Percentiles rank a stretch among this genome's conserved stretches.
Conservation (phyloP, 1,284 basidiomycete genomes). For the Heliocybe sulcata region DNA sequence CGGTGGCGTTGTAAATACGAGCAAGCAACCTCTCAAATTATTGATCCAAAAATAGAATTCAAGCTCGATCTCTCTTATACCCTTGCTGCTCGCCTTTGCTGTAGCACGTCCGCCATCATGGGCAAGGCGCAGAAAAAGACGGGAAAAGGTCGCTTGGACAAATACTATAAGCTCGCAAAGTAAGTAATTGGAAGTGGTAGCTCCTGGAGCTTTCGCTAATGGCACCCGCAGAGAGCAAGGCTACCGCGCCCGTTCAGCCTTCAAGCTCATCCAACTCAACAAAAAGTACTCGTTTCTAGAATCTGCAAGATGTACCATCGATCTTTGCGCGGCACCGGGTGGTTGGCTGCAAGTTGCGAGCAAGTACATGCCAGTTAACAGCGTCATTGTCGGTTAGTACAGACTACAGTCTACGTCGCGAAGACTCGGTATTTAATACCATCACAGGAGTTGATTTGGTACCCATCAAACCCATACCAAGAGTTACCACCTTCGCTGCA, state of each 20-base stretch:
- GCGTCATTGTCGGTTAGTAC: constrained; percentile 83
- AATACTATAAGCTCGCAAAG: constrained; percentile 94
- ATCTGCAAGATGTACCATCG: constrained; percentile 89
- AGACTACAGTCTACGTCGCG: constrained; percentile 3
- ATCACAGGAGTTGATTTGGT: constrained; percentile 85
- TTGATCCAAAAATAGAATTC: not conserved
- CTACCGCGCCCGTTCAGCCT: constrained; percentile 98
- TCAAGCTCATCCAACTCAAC: constrained; percentile 99
- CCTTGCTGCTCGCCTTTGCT: not conserved
- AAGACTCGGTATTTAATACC: constrained; percentile 7
- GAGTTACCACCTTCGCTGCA: constrained; percentile 87
- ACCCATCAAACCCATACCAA: constrained; percentile 93
- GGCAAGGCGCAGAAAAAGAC: constrained; percentile 82
- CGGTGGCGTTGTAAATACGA: not conserved
- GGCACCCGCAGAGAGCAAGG: constrained; percentile 80
- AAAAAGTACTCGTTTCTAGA: constrained; percentile 96
- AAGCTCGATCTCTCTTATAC: too few relatives aligned
- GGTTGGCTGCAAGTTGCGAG: constrained; percentile 99
- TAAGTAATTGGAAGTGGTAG: constrained; percentile 26
- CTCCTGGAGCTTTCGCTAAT: constrained; percentile 4
- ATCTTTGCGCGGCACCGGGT: constrained; percentile 97
- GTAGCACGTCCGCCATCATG: constrained; percentile 33
- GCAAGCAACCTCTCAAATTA: not conserved
- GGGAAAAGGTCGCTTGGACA: constrained; percentile 93
- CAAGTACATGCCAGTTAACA: constrained; percentile 97